Base-by-base conservation (phyloP, 164 flowering plant species). In the Santalum album region DNA sequence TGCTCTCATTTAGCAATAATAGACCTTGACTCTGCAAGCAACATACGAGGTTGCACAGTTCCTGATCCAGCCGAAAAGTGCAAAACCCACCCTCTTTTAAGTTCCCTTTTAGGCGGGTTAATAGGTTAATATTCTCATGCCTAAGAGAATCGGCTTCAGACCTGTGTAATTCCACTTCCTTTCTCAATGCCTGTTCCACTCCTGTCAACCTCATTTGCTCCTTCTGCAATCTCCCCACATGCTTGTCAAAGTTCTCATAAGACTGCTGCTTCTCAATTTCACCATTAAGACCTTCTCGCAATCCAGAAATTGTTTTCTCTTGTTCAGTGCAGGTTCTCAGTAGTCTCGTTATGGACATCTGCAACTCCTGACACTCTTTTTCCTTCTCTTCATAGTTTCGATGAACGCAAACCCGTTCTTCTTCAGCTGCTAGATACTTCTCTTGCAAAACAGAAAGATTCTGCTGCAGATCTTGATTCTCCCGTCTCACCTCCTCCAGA, bases 151-250 rank as follows among this genome's bases (percentile, higher is more conserved):
- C 92, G 49, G 75, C 73, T 67, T 90, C 90, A 53, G 61, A 38
- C 67, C 73, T 77, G 48, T 46, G 72, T 32, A 95, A 79, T 50
- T 90, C 96, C 34, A 80, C 64, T 69, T 90, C 96, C 73, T 59
- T 82, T 71, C 97, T 81, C 56, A 94, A 65, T 29, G 67, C 59
- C 55, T 79, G 82, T 66, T 94, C 97, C 20, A 86, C 72, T 12
- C 87, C 95, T 7, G 82, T 76, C 65, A 94, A 69, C 57, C 97
- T 83, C 56, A 84, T 59, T 55, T 75, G 89, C 69, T 92, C 97
- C 66, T 71, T 66, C 55, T 78, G 79, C 73, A 86, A 62, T 53
- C 75, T 80, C 22, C 29, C 29, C n/a, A 72, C 47, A 51, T 67
- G 66, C 58, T 68, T 70, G 48, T 80, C 82, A 59, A 51, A 32